These are phyloP conservation scores for Ophiostoma populinum DNA, from an alignment of 2,329 filamentous ascomycete genomes.

Conservation along the genomic window DNA sequence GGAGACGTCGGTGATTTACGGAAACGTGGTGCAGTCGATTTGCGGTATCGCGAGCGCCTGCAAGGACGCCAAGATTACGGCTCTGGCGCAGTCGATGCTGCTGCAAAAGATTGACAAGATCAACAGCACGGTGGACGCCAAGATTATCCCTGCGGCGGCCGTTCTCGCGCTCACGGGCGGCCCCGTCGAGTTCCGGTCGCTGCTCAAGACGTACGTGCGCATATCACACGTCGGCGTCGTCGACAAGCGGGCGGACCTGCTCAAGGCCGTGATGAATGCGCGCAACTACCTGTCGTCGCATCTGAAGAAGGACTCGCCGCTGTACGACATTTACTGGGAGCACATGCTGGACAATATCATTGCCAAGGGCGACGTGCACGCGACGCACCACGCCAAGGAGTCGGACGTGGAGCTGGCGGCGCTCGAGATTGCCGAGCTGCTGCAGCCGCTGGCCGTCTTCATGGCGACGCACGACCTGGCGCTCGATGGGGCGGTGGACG, in stretches of 20 bases:
- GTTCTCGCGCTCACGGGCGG: conserved; percentile 61
- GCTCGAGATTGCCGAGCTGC: conserved; percentile 70
- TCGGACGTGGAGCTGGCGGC: conserved; percentile 69
- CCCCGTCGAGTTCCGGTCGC: conserved; percentile 63
- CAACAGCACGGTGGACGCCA: conserved; percentile 60
- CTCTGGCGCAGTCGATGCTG: conserved; percentile 85
- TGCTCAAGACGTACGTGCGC: conserved; percentile 69
- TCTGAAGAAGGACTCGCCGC: conserved; percentile 48
- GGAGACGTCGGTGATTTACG: conserved; percentile 59
- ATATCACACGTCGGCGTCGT: conserved; percentile 57
- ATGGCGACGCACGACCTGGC: conserved; percentile 49
- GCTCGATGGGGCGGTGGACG: conserved; percentile 32
- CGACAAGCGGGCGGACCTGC: conserved; percentile 47
- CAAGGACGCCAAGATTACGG: conserved; percentile 80
- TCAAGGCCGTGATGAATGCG: conserved; percentile 64
- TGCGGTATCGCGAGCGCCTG: conserved; percentile 72
- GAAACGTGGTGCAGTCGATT: conserved; percentile 87
- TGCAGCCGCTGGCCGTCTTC: conserved; percentile 74
- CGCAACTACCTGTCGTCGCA: conserved; percentile 61
- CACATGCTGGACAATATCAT: conserved; percentile 76
- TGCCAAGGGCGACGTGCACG: conserved; percentile 73
- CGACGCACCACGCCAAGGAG: conserved; percentile 54
- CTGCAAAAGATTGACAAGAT: conserved; percentile 89
- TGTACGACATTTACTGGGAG: conserved; percentile 70
- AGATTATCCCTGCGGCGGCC: conserved; percentile 71